Percentiles rank a stretch among this genome's conserved stretches.
phyloP scores from a whole-genome alignment of 2,329 filamentous ascomycete species.

The Exophiala sideris region DNA sequence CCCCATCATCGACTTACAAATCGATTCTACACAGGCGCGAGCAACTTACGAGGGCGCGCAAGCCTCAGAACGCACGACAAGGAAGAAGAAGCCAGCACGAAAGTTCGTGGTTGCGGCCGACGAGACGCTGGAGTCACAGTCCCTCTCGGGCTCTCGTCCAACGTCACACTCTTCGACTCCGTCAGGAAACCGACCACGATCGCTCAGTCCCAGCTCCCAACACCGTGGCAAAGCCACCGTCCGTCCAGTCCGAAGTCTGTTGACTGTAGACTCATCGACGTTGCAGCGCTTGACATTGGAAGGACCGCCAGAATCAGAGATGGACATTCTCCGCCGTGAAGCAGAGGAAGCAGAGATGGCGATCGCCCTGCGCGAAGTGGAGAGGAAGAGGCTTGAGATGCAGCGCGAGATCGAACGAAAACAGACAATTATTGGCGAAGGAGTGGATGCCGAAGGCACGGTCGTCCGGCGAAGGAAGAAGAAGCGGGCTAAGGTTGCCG shows the following conservation, averaged over 20 bases:
- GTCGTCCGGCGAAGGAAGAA: constrained; percentile 60
- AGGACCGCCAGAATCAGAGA: constrained; percentile 37
- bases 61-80: constrained; percentile 25
- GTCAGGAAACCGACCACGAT: constrained; percentile 12
- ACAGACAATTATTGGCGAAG: constrained; percentile 44
- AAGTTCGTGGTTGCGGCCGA: constrained; percentile 68
- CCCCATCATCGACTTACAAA: constrained; percentile 87
- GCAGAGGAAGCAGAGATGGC: constrained; percentile 86
- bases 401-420: constrained; percentile 45
- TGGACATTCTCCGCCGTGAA: constrained; percentile 58
- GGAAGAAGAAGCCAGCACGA: constrained; percentile 45
- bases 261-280: constrained; percentile 84
- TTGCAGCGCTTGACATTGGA: constrained; percentile 71
- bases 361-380: constrained; percentile 82
- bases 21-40: constrained; percentile 53
- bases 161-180: constrained; percentile 17
- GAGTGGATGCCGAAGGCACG: constrained; percentile 44
- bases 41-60: constrained; percentile 4
- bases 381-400: constrained; percentile 83
- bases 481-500: constrained; percentile 43
- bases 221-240: neutral
- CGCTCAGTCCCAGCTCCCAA: constrained; percentile 12
- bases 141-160: constrained; percentile 36
- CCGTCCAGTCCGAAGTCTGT: constrained; percentile 59
- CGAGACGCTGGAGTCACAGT: constrained; percentile 61